Evolutionary conservation across 257 asterid genomes (phyloP).

Genomic region (Fraxinus americana): DNA sequence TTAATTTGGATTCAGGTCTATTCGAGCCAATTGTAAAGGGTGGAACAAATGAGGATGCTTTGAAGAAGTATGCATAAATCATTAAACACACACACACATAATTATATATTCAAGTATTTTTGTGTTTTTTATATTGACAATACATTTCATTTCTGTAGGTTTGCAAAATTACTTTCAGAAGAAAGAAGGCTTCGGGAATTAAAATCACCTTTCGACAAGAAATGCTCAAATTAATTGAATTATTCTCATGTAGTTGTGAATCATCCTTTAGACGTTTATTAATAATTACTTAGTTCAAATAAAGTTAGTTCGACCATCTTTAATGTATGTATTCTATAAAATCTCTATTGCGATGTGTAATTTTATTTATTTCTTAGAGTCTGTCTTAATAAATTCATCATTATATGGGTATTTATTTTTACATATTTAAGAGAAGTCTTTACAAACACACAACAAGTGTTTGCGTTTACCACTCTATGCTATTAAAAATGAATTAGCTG

Average conservation of each 20-base stretch:
- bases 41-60: slow-evolving; percentile 43
- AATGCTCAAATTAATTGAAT: background rate
- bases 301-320: no score
- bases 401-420: no score
- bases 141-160: slow-evolving; percentile 13
- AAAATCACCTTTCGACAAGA: background rate
- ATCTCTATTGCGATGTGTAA: no score
- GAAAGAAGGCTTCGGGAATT: slow-evolving; percentile 36
- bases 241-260: background rate
- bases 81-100: background rate
- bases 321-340: no score
- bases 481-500: no score
- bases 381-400: no score
- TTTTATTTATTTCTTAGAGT: no score
- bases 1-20: slow-evolving; percentile 38
- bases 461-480: no score
- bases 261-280: background rate
- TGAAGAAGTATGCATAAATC: slow-evolving; percentile 26
- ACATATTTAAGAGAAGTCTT: no score
- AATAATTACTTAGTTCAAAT: no score
- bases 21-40: slow-evolving; percentile 25
- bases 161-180: slow-evolving; percentile 39
- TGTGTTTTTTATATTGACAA: background rate
- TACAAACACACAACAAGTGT: no score
- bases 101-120: background rate